A percentile compares a stretch with the other conserved stretches of the same genome.
Conservation (phyloP, 768 basidiomycete species). For the Hypholoma sublateritium region DNA sequence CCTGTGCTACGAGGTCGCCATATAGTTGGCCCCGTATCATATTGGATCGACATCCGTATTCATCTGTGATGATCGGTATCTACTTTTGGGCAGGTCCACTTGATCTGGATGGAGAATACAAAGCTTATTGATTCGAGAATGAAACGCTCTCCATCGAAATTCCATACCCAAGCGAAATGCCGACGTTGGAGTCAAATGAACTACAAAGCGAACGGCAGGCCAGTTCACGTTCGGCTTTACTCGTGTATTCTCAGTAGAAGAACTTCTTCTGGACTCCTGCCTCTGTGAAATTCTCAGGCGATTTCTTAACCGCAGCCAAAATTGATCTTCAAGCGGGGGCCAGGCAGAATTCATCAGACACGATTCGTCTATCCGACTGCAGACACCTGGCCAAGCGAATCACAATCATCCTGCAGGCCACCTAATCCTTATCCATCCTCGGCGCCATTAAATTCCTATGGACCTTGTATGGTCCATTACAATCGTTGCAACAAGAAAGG, state of each 20-base stretch:
- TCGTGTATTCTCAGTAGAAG: not conserved
- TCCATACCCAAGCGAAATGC: no score
- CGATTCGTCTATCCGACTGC: not conserved
- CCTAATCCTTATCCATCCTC: not conserved
- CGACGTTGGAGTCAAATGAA: constrained; percentile 1
- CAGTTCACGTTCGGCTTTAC: not conserved
- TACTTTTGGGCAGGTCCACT: no score
- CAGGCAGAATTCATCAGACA: not conserved
- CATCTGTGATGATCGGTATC: not conserved
- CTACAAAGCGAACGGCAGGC: no score
- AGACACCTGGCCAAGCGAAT: no score
- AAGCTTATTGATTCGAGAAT: no score
- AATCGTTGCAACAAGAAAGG: not conserved
- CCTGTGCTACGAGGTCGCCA: not conserved
- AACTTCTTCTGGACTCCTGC: not conserved
- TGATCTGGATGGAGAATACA: no score
- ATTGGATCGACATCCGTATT: not conserved
- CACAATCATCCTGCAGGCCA: not conserved
- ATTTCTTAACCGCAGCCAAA: not conserved
- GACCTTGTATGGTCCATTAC: not conserved
- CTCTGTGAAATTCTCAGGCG: not conserved
- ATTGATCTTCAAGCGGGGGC: not conserved
- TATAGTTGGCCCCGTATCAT: not conserved
- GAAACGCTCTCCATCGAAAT: no score
- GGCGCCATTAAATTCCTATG: not conserved